Percentiles rank a stretch among this genome's conserved stretches.
Evolutionary conservation across 2,329 filamentous ascomycete genomes (phyloP).

Genomic region (Fusarium sp.): DNA sequence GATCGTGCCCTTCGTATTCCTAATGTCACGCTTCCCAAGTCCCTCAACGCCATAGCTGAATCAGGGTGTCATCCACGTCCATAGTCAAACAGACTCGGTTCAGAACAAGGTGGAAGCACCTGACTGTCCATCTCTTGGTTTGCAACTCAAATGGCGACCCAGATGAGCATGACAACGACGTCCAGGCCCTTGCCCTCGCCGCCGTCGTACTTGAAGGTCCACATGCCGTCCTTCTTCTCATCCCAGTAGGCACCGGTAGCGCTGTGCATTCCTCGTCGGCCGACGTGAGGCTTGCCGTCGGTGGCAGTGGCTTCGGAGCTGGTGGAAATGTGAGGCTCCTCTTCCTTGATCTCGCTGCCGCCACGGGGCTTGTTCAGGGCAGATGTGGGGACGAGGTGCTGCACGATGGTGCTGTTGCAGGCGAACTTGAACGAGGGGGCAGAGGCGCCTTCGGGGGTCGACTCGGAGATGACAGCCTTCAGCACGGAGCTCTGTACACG

Average conservation of each 20-base stretch:
- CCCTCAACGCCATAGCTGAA: constrained; percentile 50
- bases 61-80: constrained; percentile 43
- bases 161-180: constrained; percentile 81
- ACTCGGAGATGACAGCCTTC: constrained; percentile 82
- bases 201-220: constrained; percentile 87
- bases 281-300: constrained; percentile 79
- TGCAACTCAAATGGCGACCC: constrained; percentile 75
- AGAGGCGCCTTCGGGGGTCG: constrained; percentile 69
- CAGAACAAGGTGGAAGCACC: constrained; percentile 20
- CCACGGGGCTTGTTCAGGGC: constrained; percentile 72
- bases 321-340: constrained; percentile 69
- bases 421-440: constrained; percentile 89
- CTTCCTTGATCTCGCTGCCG: constrained; percentile 63
- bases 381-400: constrained; percentile 83
- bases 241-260: constrained; percentile 91
- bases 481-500: constrained; percentile 79
- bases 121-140: constrained; percentile 8
- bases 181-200: constrained; percentile 77
- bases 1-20: constrained; percentile 46
- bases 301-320: constrained; percentile 70
- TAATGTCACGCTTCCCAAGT: constrained; percentile 49
- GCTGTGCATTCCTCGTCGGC: constrained; percentile 91
- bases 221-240: constrained; percentile 91
- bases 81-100: constrained; percentile 27
- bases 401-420: constrained; percentile 98